Percentiles rank a stretch among this genome's conserved stretches.
Evolutionary conservation across 1,284 basidiomycete species (phyloP).

Genomic region (Dichomitus squalens): DNA sequence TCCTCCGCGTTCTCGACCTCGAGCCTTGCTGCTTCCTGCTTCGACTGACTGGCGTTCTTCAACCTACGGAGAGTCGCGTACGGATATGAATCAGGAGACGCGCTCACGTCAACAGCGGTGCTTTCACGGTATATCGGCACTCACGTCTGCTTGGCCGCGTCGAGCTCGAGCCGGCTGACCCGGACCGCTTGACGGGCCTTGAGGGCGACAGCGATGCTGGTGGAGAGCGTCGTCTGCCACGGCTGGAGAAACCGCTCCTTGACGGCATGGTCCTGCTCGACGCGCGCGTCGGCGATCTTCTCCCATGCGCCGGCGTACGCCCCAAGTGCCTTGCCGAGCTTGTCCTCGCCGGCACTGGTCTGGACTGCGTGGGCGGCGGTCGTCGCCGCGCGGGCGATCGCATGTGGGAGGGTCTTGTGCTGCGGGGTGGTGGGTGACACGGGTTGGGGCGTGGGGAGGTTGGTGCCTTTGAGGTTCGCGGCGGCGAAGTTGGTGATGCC

Average conservation of each 20-base stretch:
- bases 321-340: conserved; percentile 77
- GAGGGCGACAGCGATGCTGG: conserved; percentile 84
- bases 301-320: conserved; percentile 87
- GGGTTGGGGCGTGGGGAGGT: conserved; percentile 78
- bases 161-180: conserved; percentile 70
- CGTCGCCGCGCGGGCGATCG: conserved; percentile 83
- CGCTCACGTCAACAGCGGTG: not conserved
- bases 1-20: conserved; percentile 96
- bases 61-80: conserved; percentile 46
- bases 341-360: conserved; percentile 55
- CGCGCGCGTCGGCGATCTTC: conserved; percentile 82
- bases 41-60: conserved; percentile 73
- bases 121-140: conserved; percentile 23
- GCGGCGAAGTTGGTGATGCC: conserved; percentile 87
- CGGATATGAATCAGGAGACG: not conserved
- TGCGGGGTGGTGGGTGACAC: conserved; percentile 54
- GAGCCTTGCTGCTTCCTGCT: conserved; percentile 86
- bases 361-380: conserved; percentile 64
- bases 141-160: conserved; percentile 61
- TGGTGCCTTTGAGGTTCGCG: conserved; percentile 87
- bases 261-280: conserved; percentile 83
- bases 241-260: conserved; percentile 79
- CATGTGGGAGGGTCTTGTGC: conserved; percentile 96
- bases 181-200: conserved; percentile 90
- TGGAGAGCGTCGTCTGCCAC: conserved; percentile 89